Base-by-base conservation (phyloP, 2,329 filamentous ascomycete genomes). In the Mollisia scopiformis region DNA sequence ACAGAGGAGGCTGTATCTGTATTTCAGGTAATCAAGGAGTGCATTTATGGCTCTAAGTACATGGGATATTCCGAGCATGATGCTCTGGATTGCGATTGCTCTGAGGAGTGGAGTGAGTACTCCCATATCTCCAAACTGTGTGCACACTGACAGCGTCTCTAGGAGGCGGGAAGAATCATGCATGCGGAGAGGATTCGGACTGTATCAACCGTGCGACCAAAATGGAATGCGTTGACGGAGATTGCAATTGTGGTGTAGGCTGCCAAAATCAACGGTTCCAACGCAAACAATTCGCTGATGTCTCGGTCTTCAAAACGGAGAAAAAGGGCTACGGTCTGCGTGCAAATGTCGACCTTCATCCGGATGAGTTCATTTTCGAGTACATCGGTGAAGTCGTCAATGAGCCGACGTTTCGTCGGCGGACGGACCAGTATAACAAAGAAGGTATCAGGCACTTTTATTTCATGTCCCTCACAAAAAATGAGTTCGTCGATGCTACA, bases 401-500 rank as follows among this genome's bases (percentile, higher is more conserved):
- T 70, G 94, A 99, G 77, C 84, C 86, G 30, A 90, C 90, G 11
- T 98, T 98, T 73, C 90, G 93, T 58, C 87, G 88, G 61, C 92
- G 95, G 63, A 97, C 96, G 88, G 80, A 92, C 39, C 90, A 96
- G 72, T 99, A 99, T 76, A 93, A 97, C 73, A 85, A 95, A 51
- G 92, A 98, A 75, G 93, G 93, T 63, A 97, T 99, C 82, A 97
- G 96, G 76, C 95, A 99, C 77, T 99, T 99, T 76, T 99, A 99
- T 78, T 99, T 99, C 80, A 99, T 99, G 95, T 98, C 95, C 28
- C 87, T 99, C 64, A 96, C 88, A 73, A 96, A 96, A 75, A 91
- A 88, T 71, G 95, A 98, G 75, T 99, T 98, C 73, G 93, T 99
- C 61, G 95, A 99, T 77, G 95, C 95, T 23, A 99, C 95, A 10